A percentile compares a stretch with the other conserved stretches of the same genome.
phyloP scores from a whole-genome alignment of 768 basidiomycete species.

The Panus rudis region DNA sequence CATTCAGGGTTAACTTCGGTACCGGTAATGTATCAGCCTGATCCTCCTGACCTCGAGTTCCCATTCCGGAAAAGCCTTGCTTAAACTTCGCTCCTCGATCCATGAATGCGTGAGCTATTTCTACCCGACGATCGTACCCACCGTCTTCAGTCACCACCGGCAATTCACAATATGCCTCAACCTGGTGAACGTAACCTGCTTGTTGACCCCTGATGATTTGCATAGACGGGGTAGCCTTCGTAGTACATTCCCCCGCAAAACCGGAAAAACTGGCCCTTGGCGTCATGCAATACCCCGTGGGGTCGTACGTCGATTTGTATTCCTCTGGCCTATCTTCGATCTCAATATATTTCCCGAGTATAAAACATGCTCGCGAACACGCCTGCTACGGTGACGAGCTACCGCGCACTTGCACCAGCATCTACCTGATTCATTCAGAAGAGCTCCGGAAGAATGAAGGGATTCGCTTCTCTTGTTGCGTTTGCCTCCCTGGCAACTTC shows the following conservation, averaged over 20 bases:
- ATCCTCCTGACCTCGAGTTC: neutral
- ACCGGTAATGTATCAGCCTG: neutral
- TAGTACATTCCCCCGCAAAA: neutral
- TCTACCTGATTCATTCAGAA: too few relatives aligned
- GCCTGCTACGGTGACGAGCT: neutral
- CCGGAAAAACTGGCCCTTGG: neutral
- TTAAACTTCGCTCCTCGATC: constrained; percentile 7
- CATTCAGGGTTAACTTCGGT: neutral
- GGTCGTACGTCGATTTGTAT: too few relatives aligned
- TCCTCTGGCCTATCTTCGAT: neutral
- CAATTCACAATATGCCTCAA: too few relatives aligned
- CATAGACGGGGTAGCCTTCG: too few relatives aligned
- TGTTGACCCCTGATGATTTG: too few relatives aligned
- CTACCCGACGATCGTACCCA: neutral
- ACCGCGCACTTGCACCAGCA: neutral
- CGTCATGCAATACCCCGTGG: too few relatives aligned
- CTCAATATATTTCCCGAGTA: neutral
- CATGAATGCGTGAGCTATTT: neutral
- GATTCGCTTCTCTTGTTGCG: constrained; percentile 15
- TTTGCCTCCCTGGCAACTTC: constrained; percentile 26
- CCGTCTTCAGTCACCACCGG: neutral
- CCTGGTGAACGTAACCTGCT: too few relatives aligned
- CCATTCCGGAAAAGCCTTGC: constrained; percentile 6
- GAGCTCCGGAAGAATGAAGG: constrained; percentile 9
- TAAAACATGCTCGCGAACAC: neutral